Evolutionary conservation across 2,329 filamentous ascomycete genomes (phyloP), one percentile per base, ranked within the genome.

Genomic region (Epichloe brachyelytri): DNA sequence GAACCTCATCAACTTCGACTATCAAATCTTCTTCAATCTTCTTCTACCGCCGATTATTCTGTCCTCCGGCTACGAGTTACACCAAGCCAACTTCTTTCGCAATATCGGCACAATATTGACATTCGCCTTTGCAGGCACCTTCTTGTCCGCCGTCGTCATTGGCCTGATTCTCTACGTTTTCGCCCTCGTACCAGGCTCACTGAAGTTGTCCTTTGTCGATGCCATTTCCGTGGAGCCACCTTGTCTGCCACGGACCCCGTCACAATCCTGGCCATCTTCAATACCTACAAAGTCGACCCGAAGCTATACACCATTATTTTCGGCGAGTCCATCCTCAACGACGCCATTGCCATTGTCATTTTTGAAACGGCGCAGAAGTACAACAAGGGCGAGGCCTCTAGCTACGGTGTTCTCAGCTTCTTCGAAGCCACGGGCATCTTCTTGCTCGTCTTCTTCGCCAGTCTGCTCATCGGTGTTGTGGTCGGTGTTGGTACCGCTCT

Each of bases 281-380:
- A 96, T 68, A 86, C 93, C 1, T 98, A 97, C 79, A 97, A 97
- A 70, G 93, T 98, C 60, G 93, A 98, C 62, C 93, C 93, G 3
- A 97, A 97, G 70, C 79, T 98, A 17, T 98, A 98, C 71, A 98
- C 93, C 33, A 83, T 98, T 65, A 98, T 98, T 58, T 98, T 98
- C 67, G 93, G 93, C 64, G 93, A 98, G 71, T 95, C 91, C 7
- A 97, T 98, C 54, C 74, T 98, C 51, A 98, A 98, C 66, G 93
- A 98, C 72, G 93, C 93, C 43, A 91, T 98, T 63, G 93, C 93
- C 57, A 98, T 98, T 67, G 93, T 98, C 63, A 81, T 98, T 59
- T 98, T 98, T 69, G 91, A 98, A 71, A 96, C 93, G 4, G 93
- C 93, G 11, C 91, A 96, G 66, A 86, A 87, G 65, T 95, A 96